Evolutionary conservation across 768 basidiomycete genomes (phyloP), one percentile per base, ranked within the genome.

Genomic region (Russula lepida): DNA sequence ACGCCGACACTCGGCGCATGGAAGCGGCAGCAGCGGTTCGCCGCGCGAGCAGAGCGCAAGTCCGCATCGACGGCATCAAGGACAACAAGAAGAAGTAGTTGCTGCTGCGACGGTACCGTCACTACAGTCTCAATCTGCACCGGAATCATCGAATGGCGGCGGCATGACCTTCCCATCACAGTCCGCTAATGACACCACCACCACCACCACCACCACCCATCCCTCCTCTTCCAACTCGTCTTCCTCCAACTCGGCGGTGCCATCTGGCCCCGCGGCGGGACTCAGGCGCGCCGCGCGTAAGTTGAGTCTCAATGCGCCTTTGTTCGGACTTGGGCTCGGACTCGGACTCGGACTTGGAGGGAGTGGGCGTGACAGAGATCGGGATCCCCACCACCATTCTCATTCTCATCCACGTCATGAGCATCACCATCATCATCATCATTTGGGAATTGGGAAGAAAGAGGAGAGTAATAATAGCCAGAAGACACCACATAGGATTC

Each of bases 241-340:
- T 0, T 33, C 37, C 0, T 33, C 54, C 2, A 21, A 37, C 0
- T 55, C 37, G 13, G 27, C 73, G 74, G 44, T 75, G 81, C 60
- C 35, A 37, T 35, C 33, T 11, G 33, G 33, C 12, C 33, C 33
- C 3, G 33, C 73, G 74, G 41, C 76, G 81, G 61, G 78, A 13
- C 23, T 54, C 0, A 39, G 50, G 15, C 63, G 55, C 11, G 58
- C 47, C 2, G 50, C 58, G 59, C 63, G 86, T 58, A 89, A 90
- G 74, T 71, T 90, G 72, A 90, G 88, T 70, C 70, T 89, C 59
- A 79, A 79, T 25, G 77, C 80, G 53, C 82, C 84, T 52, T 81
- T 83, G 66, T 74, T 81, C 1, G 75, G 74, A 52, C 80, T 88
- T 64, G 69, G 80, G 77, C 74, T 60, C 1, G 75, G 74, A 51